Evolutionary conservation across 352 stramenopile species (phyloP).

Genomic region (Paralagenidium karlingii): DNA sequence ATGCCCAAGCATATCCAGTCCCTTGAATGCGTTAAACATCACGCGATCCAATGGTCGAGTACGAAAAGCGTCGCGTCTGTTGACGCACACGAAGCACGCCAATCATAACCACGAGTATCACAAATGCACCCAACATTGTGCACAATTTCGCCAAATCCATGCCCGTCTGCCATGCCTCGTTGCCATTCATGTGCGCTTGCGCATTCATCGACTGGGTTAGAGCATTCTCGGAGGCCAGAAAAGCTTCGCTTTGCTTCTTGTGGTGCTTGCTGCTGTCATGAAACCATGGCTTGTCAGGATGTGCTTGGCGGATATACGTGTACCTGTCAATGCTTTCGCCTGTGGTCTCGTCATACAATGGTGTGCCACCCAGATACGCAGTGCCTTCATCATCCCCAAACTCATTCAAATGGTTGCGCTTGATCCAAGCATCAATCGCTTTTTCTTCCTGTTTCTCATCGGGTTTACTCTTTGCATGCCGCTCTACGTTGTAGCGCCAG

Average conservation of each 20-base stretch:
- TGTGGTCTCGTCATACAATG: slow-evolving; percentile 63
- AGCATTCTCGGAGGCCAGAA: neutral
- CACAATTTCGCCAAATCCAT: too few species aligned
- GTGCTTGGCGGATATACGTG: slow-evolving; percentile 45
- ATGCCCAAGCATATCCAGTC: too few species aligned
- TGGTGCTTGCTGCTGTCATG: too few species aligned
- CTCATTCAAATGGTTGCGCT: slow-evolving; percentile 34
- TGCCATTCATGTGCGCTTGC: neutral
- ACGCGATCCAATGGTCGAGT: neutral
- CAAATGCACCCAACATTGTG: neutral
- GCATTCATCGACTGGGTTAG: neutral
- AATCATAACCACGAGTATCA: neutral
- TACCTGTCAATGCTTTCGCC: slow-evolving; percentile 34
- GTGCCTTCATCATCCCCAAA: slow-evolving; percentile 39
- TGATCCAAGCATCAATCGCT: slow-evolving; percentile 45
- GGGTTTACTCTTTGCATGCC: too few species aligned
- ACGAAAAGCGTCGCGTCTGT: neutral
- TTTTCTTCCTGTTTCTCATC: too few species aligned
- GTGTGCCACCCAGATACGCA: slow-evolving; percentile 63
- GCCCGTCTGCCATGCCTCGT: neutral
- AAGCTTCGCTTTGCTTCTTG: slow-evolving; percentile 7
- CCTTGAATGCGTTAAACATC: too few species aligned
- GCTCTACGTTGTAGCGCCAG: too few species aligned
- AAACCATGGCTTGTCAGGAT: slow-evolving; percentile 55
- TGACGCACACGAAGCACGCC: neutral